phyloP scores from a whole-genome alignment of 192 early-diverging fungal genomes.

The Coemansia sp. region DNA sequence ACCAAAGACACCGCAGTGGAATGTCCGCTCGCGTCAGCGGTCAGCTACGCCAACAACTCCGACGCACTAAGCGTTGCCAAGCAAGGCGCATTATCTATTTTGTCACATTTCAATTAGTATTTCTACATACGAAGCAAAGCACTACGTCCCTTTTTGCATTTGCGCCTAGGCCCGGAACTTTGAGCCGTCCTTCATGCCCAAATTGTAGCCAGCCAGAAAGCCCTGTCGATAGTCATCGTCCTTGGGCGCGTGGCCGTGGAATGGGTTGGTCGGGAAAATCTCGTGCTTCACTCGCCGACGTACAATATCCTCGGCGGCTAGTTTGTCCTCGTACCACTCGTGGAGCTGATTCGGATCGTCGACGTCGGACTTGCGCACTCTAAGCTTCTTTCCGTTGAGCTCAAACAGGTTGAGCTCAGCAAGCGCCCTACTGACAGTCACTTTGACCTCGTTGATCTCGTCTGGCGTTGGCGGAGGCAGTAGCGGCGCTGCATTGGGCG shows the following conservation, averaged over 20 bases:
- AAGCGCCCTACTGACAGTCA: slow-evolving; percentile 8
- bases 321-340: slow-evolving; percentile 33
- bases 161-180: slow-evolving; percentile 4
- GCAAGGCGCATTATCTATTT: background rate
- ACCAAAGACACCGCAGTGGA: slow-evolving; percentile 50
- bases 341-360: slow-evolving; percentile 33
- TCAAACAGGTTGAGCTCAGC: slow-evolving; percentile 11
- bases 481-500: slow-evolving; percentile 14
- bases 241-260: slow-evolving; percentile 2
- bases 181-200: slow-evolving; percentile 44
- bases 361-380: slow-evolving; percentile 4
- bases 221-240: slow-evolving; percentile 45
- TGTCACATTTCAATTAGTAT: background rate
- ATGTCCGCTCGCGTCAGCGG: slow-evolving; percentile 28
- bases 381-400: slow-evolving; percentile 24
- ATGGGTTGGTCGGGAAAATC: slow-evolving; percentile 39
- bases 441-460: slow-evolving; percentile 14
- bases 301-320: background rate
- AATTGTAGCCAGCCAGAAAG: slow-evolving; percentile 31
- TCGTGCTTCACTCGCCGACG: background rate
- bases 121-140: background rate
- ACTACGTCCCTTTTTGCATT: background rate
- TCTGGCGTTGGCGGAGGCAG: slow-evolving; percentile 25
- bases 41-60: slow-evolving; percentile 10
- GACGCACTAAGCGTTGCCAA: slow-evolving; percentile 5